Evolutionary conservation across 2,329 filamentous ascomycete genomes (phyloP).

Genomic region (Ophiostoma montium): DNA sequence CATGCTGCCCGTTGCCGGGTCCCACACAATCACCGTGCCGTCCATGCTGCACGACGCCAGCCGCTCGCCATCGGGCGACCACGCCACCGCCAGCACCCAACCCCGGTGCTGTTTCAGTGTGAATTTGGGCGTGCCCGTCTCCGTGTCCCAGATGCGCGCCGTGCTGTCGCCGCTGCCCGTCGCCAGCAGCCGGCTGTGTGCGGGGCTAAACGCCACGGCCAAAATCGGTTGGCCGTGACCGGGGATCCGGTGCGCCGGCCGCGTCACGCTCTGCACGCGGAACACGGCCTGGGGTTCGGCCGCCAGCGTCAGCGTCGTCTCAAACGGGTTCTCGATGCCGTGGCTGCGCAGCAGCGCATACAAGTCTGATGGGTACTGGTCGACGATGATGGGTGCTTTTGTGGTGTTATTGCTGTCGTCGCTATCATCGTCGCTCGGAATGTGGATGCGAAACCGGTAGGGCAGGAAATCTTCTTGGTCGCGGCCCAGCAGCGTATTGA

Average conservation of each 20-base stretch:
- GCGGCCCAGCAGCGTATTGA: slow-evolving; percentile 68
- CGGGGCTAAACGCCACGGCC: slow-evolving; percentile 71
- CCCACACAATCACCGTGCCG: slow-evolving; percentile 80
- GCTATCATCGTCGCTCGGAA: slow-evolving; percentile 29
- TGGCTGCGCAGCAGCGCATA: slow-evolving; percentile 39
- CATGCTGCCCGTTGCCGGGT: slow-evolving; percentile 64
- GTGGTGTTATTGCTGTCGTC: neutral
- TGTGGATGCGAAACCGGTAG: slow-evolving; percentile 46
- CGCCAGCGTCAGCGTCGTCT: slow-evolving; percentile 35
- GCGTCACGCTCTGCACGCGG: slow-evolving; percentile 78
- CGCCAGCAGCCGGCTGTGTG: slow-evolving; percentile 60
- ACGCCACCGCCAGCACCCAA: slow-evolving; percentile 80
- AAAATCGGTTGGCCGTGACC: slow-evolving; percentile 90
- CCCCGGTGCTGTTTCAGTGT: slow-evolving; percentile 78
- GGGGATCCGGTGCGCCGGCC: slow-evolving; percentile 75
- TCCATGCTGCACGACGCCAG: slow-evolving; percentile 90
- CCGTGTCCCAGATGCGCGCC: slow-evolving; percentile 85
- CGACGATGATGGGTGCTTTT: slow-evolving; percentile 30
- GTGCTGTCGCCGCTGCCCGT: slow-evolving; percentile 87
- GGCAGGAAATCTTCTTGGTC: slow-evolving; percentile 46
- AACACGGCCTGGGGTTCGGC: slow-evolving; percentile 82
- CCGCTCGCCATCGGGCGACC: slow-evolving; percentile 68
- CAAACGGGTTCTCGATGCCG: slow-evolving; percentile 44
- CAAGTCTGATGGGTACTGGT: slow-evolving; percentile 41
- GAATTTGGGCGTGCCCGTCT: slow-evolving; percentile 77